A percentile compares a stretch with the other conserved stretches of the same genome.
These are phyloP conservation scores for Smallanthus sonchifolius DNA, from an alignment of 129 eudicot species.

Conservation along the genomic window DNA sequence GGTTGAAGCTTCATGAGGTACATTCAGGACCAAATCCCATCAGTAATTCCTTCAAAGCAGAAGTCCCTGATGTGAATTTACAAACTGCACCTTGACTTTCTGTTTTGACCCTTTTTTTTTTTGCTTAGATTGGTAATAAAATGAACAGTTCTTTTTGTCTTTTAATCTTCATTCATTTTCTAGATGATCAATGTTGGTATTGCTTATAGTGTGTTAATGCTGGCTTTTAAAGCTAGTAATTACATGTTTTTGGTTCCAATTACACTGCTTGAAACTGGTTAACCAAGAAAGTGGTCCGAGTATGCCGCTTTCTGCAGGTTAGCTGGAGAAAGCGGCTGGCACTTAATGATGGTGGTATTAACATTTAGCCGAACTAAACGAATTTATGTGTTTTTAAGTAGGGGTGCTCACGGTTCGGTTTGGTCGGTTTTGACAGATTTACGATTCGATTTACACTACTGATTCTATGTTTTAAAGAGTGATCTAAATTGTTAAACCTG, in stretches of 20 bases:
- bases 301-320: background rate
- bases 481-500: no score
- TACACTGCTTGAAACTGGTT: background rate
- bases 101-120: background rate
- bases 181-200: background rate
- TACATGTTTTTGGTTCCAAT: background rate
- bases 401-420: no score
- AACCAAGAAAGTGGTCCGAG: background rate
- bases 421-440: no score
- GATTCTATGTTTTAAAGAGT: no score
- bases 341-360: no score
- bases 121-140: constrained; percentile 19
- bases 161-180: background rate
- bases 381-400: no score
- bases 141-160: constrained; percentile 5
- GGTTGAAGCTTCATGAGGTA: constrained; percentile 37
- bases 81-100: constrained; percentile 27
- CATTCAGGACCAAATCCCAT: constrained; percentile 41
- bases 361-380: no score
- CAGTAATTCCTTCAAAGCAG: constrained; percentile 31
- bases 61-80: constrained; percentile 21
- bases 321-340: no score
- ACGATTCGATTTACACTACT: no score
- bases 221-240: background rate
- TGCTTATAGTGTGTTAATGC: background rate